A percentile compares a stretch with the other conserved stretches of the same genome.
Evolutionary conservation across 768 basidiomycete species (phyloP).

Genomic region (Psilocybe cubensis): DNA sequence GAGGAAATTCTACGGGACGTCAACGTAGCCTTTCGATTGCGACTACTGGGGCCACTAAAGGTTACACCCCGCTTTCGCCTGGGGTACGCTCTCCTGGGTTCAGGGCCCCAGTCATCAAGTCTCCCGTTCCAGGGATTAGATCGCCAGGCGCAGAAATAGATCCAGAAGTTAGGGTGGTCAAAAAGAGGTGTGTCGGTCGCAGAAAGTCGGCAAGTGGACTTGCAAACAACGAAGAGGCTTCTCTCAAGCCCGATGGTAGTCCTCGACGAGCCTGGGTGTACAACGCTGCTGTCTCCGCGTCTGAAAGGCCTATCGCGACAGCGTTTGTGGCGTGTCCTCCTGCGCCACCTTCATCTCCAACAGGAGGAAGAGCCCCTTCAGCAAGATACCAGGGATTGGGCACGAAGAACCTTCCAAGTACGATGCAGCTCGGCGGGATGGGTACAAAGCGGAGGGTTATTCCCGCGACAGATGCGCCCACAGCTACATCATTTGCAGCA

Average conservation of each 20-base stretch:
- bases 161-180: constrained; percentile 40
- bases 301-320: constrained; percentile 29
- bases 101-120: constrained; percentile 6
- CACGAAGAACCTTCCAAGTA: constrained; percentile 4
- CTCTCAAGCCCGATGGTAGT: constrained; percentile 11
- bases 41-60: not conserved
- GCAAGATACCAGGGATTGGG: constrained; percentile 3
- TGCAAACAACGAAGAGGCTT: constrained; percentile 20
- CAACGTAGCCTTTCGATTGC: constrained; percentile 38
- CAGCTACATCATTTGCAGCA: not conserved
- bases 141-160: not conserved
- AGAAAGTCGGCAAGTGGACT: constrained; percentile 27
- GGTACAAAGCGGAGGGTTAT: not conserved
- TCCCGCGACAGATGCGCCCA: not conserved
- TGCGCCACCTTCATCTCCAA: constrained; percentile 20
- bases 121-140: not conserved
- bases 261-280: constrained; percentile 50
- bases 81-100: constrained; percentile 4
- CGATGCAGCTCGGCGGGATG: not conserved
- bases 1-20: constrained; percentile 23
- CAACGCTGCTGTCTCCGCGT: constrained; percentile 49
- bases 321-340: constrained; percentile 17
- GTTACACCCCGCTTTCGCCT: constrained; percentile 3
- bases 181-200: constrained; percentile 41
- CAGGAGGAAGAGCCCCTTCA: not conserved